These are phyloP conservation scores for Hypoxylon sp. DNA, from an alignment of 2,329 filamentous ascomycete genomes.

Conservation along the genomic window DNA sequence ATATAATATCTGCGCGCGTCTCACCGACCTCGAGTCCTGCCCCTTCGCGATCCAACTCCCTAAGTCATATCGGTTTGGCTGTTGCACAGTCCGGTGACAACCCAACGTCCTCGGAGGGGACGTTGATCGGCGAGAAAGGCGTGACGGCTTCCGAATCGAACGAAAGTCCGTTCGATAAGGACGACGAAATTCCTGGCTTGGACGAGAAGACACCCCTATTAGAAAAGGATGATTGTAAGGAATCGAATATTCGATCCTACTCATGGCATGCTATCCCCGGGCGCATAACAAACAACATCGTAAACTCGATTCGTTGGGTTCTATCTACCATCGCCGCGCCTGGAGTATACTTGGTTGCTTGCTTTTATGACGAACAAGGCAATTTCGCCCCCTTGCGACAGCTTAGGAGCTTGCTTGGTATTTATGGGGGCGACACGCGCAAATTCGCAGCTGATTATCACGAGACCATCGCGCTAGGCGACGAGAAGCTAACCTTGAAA, in stretches of 20 bases:
- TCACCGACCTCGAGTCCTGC: slow-evolving; percentile 66
- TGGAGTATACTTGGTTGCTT: slow-evolving; percentile 82
- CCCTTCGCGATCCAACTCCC: slow-evolving; percentile 68
- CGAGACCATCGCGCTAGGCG: slow-evolving; percentile 42
- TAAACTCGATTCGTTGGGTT: slow-evolving; percentile 80
- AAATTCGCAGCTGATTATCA: slow-evolving; percentile 59
- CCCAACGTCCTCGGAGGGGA: slow-evolving; percentile 45
- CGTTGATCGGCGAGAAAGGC: slow-evolving; percentile 41
- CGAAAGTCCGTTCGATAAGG: slow-evolving; percentile 47
- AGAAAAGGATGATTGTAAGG: slow-evolving; percentile 47
- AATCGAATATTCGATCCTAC: slow-evolving; percentile 49
- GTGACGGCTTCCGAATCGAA: slow-evolving; percentile 47
- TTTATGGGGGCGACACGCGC: slow-evolving; percentile 52
- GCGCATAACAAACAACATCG: slow-evolving; percentile 74
- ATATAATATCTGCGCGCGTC: slow-evolving; percentile 88
- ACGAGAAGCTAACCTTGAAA: slow-evolving; percentile 44
- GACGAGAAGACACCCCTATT: slow-evolving; percentile 78
- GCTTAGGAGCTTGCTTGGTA: slow-evolving; percentile 69
- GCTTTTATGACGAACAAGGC: slow-evolving; percentile 82
- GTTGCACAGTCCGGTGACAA: slow-evolving; percentile 52
- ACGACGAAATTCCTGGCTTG: slow-evolving; percentile 48
- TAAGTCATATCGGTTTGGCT: slow-evolving; percentile 61
- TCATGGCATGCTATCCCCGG: slow-evolving; percentile 69
- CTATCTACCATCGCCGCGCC: slow-evolving; percentile 81
- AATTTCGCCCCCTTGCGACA: slow-evolving; percentile 81